Percentiles rank a stretch among this genome's conserved stretches.
phyloP scores from a whole-genome alignment of 2,329 filamentous ascomycete species.

The Cladophialophora yegresii region DNA sequence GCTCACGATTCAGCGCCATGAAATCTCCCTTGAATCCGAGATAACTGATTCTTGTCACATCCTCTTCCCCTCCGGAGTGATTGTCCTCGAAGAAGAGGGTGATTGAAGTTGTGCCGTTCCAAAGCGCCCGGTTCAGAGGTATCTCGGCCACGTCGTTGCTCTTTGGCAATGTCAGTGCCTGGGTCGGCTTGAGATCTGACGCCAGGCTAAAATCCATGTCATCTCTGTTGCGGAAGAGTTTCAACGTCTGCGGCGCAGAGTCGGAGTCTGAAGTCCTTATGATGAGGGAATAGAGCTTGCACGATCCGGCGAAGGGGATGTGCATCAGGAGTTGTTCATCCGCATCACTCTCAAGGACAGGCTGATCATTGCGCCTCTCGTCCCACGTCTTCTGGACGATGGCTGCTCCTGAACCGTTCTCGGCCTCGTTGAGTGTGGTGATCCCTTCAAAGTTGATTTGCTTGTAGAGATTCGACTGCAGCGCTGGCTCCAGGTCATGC shows the following conservation, averaged over 20 bases:
- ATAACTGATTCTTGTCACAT: constrained; percentile 77
- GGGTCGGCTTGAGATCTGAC: constrained; percentile 68
- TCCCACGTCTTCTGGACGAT: constrained; percentile 91
- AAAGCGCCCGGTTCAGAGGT: constrained; percentile 81
- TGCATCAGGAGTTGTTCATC: constrained; percentile 95
- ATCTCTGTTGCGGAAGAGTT: constrained; percentile 82
- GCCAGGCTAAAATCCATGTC: constrained; percentile 82
- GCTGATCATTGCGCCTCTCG: constrained; percentile 69
- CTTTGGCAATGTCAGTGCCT: constrained; percentile 68
- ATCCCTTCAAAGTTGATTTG: constrained; percentile 89
- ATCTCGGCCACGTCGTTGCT: constrained; percentile 76
- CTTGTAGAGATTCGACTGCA: constrained; percentile 87
- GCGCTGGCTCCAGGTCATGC: constrained; percentile 86
- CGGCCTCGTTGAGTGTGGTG: constrained; percentile 78
- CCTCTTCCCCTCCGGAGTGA: constrained; percentile 76
- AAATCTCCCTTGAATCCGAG: constrained; percentile 93
- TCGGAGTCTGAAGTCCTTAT: constrained; percentile 73
- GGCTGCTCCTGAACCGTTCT: constrained; percentile 66
- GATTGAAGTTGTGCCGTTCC: constrained; percentile 80
- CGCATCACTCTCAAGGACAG: constrained; percentile 79
- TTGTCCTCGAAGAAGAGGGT: constrained; percentile 91
- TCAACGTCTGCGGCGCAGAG: constrained; percentile 77
- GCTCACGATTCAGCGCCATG: constrained; percentile 80
- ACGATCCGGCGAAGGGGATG: constrained; percentile 89
- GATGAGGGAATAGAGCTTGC: constrained; percentile 87